Conservation (phyloP, 768 basidiomycete species). For the Tremella yokohamensis region DNA sequence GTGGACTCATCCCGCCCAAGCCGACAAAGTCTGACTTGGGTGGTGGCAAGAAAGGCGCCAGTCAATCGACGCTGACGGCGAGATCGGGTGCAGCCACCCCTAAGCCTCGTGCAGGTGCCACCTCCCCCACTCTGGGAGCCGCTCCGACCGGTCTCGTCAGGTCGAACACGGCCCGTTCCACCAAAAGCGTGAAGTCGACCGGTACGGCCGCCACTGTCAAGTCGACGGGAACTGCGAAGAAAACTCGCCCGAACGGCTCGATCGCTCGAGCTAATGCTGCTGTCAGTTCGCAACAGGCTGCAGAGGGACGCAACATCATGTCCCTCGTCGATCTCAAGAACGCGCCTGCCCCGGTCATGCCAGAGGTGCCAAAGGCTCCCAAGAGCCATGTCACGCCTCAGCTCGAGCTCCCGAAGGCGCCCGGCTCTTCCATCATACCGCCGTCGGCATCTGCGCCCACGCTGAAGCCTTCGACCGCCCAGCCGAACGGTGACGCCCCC, state of each 20-base stretch:
- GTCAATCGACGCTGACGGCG: slow-evolving; percentile 43
- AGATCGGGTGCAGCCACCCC: slow-evolving; percentile 15
- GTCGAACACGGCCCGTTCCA: slow-evolving; percentile 33
- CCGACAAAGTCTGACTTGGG: slow-evolving; percentile 37
- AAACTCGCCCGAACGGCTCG: slow-evolving; percentile 28
- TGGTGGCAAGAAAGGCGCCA: slow-evolving; percentile 28
- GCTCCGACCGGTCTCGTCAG: slow-evolving; percentile 17
- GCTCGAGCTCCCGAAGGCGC: slow-evolving; percentile 43
- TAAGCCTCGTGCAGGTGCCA: slow-evolving; percentile 11
- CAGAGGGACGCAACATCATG: slow-evolving; percentile 40
- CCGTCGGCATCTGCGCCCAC: not conserved
- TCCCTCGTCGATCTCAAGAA: slow-evolving; percentile 26
- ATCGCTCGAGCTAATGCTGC: slow-evolving; percentile 24
- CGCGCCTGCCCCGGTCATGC: slow-evolving; percentile 33
- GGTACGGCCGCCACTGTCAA: slow-evolving; percentile 27
- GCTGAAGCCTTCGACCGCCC: slow-evolving; percentile 8
- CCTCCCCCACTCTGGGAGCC: slow-evolving; percentile 1
- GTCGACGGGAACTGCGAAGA: slow-evolving; percentile 32
- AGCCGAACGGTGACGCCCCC: slow-evolving; percentile 7
- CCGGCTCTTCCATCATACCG: slow-evolving; percentile 37
- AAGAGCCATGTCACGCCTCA: slow-evolving; percentile 44
- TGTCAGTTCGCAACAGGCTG: slow-evolving; percentile 21
- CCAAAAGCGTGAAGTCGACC: slow-evolving; percentile 22
- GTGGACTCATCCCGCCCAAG: slow-evolving; percentile 42
- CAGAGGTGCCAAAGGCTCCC: slow-evolving; percentile 50